These are phyloP conservation scores for Trametes versicolor DNA, from an alignment of 1,284 basidiomycete species.

Conservation along the genomic window DNA sequence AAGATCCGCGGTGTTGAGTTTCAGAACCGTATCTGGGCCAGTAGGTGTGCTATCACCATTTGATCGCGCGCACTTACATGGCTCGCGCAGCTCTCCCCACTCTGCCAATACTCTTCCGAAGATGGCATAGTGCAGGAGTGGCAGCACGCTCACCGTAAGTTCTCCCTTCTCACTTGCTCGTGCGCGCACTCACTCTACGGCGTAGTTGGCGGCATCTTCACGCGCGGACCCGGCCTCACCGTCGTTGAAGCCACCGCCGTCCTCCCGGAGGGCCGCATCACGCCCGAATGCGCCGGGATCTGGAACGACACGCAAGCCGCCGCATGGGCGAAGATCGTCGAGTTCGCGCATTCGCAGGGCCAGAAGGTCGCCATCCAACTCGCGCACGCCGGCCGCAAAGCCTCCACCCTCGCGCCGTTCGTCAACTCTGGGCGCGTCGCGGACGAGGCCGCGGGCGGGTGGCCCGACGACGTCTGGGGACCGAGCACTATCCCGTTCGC, in stretches of 20 bases:
- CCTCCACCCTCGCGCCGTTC: constrained; percentile 72
- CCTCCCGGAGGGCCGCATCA: constrained; percentile 81
- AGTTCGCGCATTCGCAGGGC: constrained; percentile 72
- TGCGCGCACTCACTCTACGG: background rate
- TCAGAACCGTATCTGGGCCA: constrained; percentile 74
- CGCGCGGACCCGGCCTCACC: constrained; percentile 55
- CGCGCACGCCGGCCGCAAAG: constrained; percentile 82
- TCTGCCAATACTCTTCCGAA: constrained; percentile 79
- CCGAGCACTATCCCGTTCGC: constrained; percentile 68
- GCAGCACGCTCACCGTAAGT: constrained; percentile 79
- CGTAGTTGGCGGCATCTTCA: background rate
- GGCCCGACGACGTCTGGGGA: constrained; percentile 60
- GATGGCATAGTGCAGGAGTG: constrained; percentile 74
- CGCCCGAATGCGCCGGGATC: constrained; percentile 74
- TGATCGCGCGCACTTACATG: background rate
- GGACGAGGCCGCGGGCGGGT: constrained; percentile 60
- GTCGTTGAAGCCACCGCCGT: constrained; percentile 77
- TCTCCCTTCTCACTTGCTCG: background rate
- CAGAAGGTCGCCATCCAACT: constrained; percentile 79
- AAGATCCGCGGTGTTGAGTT: constrained; percentile 68
- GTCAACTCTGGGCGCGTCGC: constrained; percentile 49
- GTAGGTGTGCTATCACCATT: background rate
- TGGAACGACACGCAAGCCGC: constrained; percentile 79
- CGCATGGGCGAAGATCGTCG: constrained; percentile 71
- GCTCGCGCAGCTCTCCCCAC: constrained; percentile 57